These are phyloP conservation scores for Drechmeria coniospora DNA, from an alignment of 2,329 filamentous ascomycete species.

Conservation along the genomic window DNA sequence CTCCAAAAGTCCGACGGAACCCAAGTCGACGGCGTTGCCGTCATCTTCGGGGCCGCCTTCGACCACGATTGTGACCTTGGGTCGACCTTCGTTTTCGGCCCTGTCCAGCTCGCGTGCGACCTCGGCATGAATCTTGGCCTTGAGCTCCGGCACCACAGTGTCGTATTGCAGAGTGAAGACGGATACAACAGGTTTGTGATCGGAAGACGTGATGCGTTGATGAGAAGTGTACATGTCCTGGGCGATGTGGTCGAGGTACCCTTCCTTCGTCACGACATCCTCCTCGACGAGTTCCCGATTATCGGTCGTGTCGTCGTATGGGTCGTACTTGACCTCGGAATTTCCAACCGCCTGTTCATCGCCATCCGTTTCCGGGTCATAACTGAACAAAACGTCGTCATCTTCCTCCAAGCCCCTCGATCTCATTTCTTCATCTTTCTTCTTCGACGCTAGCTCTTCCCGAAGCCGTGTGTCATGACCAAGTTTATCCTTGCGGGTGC, in stretches of 20 bases:
- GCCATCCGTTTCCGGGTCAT: conserved; percentile 68
- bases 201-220: conserved; percentile 78
- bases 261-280: conserved; percentile 40
- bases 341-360: conserved; percentile 21
- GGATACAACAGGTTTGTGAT: conserved; percentile 83
- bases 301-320: conserved; percentile 34
- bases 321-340: conserved; percentile 40
- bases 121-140: conserved; percentile 70
- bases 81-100: conserved; percentile 79
- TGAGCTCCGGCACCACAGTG: conserved; percentile 70
- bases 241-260: conserved; percentile 36
- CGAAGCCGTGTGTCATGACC: conserved; percentile 46
- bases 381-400: conserved; percentile 81
- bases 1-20: conserved; percentile 53
- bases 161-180: conserved; percentile 77
- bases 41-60: conserved; percentile 40
- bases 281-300: conserved; percentile 22
- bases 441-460: conserved; percentile 51
- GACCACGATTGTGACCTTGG: conserved; percentile 67
- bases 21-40: conserved; percentile 55
- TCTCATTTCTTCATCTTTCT: conserved; percentile 74
- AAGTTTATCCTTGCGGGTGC: conserved; percentile 56
- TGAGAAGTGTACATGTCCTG: conserved; percentile 68
- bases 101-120: conserved; percentile 79
- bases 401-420: conserved; percentile 61